A percentile compares a stretch with the other conserved stretches of the same genome.
Conservation (phyloP, 768 basidiomycete genomes). For the Clavulina sp. region DNA sequence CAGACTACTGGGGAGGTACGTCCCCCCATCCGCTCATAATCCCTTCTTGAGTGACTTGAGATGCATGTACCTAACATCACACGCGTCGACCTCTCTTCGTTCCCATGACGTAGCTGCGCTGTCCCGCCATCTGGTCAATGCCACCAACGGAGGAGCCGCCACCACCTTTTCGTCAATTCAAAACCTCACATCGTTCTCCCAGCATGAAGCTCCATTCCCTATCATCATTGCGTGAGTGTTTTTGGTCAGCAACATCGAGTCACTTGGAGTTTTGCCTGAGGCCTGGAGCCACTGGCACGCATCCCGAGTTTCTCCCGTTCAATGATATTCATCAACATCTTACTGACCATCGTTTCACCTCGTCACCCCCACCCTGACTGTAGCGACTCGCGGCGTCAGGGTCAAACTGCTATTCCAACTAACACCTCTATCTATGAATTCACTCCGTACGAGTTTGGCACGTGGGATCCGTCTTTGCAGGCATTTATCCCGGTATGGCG, state of each 20-base stretch:
- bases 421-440: neutral
- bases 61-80: no score
- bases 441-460: slow-evolving; percentile 11
- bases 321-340: no score
- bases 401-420: neutral
- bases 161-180: slow-evolving; percentile 10
- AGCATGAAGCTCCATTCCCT: slow-evolving; percentile 13
- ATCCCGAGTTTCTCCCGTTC: no score
- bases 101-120: neutral
- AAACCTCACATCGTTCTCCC: slow-evolving; percentile 9
- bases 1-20: neutral
- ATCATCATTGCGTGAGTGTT: slow-evolving; percentile 10
- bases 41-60: no score
- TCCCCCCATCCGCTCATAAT: neutral
- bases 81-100: no score
- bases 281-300: no score
- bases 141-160: neutral
- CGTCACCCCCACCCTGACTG: no score
- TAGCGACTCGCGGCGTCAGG: no score
- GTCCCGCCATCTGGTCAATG: neutral
- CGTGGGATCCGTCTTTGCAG: slow-evolving; percentile 14
- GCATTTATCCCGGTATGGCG: neutral
- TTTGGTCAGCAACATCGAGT: no score
- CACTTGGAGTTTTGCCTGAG: no score
- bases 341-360: no score